Base-by-base conservation (phyloP, 2,329 filamentous ascomycete genomes). In the Xylariaceae sp. region DNA sequence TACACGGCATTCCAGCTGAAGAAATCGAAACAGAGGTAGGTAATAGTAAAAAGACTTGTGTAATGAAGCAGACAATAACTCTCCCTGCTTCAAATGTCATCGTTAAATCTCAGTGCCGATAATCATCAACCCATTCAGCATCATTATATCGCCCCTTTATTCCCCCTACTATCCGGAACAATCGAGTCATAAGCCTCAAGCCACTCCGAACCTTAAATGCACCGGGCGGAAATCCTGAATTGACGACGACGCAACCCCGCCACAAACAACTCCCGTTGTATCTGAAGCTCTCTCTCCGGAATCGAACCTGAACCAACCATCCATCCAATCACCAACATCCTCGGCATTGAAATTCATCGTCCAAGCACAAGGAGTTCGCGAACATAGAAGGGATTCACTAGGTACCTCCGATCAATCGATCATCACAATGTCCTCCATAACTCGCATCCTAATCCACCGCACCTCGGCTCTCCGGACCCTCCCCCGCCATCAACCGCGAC, bases 341-440 rank as follows among this genome's bases (percentile, higher is more conserved):
- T 30, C 23, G 23, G 23, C 23, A 30, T 30, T 30, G 23, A 30
- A 4, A 30, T 30, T 30, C 23, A 5, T 30, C 3, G 23, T 30
- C 23, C 23, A 30, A 30, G 3, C 23, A 5, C 23, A 30, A 30
- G 23, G 23, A 30, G 23, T 30, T 30, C 23, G 23, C 23, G 23
- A 30, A 30, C 23, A 4, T 30, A 30, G 23, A 30, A 30, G 23
- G 23, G 23, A 30, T 30, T 30, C 23, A 30, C 23, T 30, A 18
- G 17, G 17, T 18, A 30, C 23, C 23, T 30, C 23, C 3, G 23
- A 30, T 30, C 23, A 30, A 30, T 30, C 23, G 23, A 30, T 30
- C 23, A 41, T 3, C 37, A 9, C 37, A 50, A 71, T 70, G 67
- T 67, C 64, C 60, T 65, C 64, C 55, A 55, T 60, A 4, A 60